Conservation (phyloP, 148 eudicot genomes). For the Heliamphora exappendiculata region DNA sequence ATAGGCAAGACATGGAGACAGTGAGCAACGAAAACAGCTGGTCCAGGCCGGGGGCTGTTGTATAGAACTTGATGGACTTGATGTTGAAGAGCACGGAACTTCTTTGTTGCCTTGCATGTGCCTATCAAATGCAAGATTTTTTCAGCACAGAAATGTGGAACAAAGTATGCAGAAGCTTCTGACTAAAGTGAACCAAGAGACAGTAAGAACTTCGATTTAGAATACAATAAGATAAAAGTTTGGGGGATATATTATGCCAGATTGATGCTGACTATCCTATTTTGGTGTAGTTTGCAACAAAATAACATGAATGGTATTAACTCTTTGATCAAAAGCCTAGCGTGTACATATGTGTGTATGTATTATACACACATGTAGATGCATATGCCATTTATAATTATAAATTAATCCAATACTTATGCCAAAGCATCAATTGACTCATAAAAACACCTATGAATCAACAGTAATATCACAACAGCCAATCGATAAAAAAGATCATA, state of each 20-base stretch:
- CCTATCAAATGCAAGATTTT: conserved; percentile 41
- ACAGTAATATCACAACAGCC: too few relatives aligned
- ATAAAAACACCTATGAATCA: too few relatives aligned
- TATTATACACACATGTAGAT: too few relatives aligned
- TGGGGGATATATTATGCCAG: not conserved
- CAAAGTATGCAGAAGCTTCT: not conserved
- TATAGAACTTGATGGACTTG: conserved; percentile 57
- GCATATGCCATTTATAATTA: too few relatives aligned
- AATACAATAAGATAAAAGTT: not conserved
- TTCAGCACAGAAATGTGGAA: not conserved
- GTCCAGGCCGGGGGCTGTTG: conserved; percentile 70
- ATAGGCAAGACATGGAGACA: conserved; percentile 76
- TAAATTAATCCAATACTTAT: too few relatives aligned
- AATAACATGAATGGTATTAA: not conserved
- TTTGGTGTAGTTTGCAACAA: not conserved
- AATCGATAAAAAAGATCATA: too few relatives aligned
- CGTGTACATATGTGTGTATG: not conserved
- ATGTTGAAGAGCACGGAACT: conserved; percentile 78
- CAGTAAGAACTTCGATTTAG: not conserved
- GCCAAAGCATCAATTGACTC: too few relatives aligned
- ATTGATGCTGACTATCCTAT: not conserved
- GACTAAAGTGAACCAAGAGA: not conserved
- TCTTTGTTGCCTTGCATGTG: conserved; percentile 69
- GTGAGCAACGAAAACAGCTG: conserved; percentile 61
- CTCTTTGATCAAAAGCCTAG: not conserved